A percentile compares a stretch with the other conserved stretches of the same genome.
Conservation (phyloP, 2,329 filamentous ascomycete genomes). For the Claviceps sp. region DNA sequence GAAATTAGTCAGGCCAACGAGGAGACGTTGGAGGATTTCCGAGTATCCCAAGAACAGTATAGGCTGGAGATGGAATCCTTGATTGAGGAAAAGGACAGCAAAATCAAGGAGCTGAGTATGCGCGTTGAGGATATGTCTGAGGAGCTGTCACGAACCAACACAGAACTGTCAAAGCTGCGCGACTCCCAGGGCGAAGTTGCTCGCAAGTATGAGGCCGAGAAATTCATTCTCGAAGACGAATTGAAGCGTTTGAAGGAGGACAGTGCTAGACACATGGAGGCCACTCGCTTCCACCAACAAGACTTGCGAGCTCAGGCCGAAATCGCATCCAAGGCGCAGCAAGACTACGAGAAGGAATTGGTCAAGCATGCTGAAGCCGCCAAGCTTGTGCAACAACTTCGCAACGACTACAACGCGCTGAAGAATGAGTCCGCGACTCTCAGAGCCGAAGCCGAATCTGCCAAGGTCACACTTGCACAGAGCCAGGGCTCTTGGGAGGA, state of each 20-base stretch:
- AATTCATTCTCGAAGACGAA: constrained; percentile 63
- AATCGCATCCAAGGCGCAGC: constrained; percentile 83
- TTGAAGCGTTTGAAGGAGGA: constrained; percentile 73
- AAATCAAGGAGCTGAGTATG: constrained; percentile 69
- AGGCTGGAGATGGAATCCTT: constrained; percentile 70
- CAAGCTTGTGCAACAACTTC: constrained; percentile 64
- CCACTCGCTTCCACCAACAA: constrained; percentile 74
- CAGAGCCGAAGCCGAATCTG: constrained; percentile 72
- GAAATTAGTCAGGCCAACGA: constrained; percentile 77
- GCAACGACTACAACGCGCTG: constrained; percentile 67
- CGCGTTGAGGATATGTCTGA: constrained; percentile 70
- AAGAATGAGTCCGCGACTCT: constrained; percentile 65
- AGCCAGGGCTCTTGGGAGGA: constrained; percentile 84
- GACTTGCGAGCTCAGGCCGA: constrained; percentile 88
- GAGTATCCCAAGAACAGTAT: constrained; percentile 72
- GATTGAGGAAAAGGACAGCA: constrained; percentile 63
- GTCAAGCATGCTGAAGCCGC: constrained; percentile 95
- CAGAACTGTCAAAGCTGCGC: constrained; percentile 66
- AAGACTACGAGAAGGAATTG: constrained; percentile 89
- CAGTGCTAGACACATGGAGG: constrained; percentile 63
- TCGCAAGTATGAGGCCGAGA: constrained; percentile 67
- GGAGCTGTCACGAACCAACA: constrained; percentile 71
- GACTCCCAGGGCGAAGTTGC: constrained; percentile 66
- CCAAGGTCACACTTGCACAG: constrained; percentile 63
- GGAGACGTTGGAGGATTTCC: constrained; percentile 69